Conservation (phyloP, 257 asterid genomes). For the Petrea volubilis region DNA sequence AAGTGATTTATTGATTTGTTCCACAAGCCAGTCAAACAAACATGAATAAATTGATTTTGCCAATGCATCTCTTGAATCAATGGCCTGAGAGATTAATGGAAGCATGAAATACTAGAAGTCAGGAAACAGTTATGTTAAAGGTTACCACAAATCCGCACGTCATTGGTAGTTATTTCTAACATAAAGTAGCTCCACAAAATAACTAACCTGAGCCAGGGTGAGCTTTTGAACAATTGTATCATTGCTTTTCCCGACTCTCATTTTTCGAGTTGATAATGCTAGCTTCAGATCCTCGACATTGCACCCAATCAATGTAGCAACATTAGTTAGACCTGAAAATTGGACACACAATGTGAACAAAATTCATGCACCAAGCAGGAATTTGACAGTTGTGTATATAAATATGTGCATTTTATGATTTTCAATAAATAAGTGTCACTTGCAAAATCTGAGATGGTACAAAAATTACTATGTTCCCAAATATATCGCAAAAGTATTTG, state of each 20-base stretch:
- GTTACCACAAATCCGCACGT: slow-evolving; percentile 1
- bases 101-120: slow-evolving; percentile 17
- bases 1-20: slow-evolving; percentile 89
- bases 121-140: slow-evolving; percentile 8
- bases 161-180: slow-evolving; percentile 3
- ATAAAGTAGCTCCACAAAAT: slow-evolving; percentile 18
- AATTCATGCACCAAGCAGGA: slow-evolving; percentile 13
- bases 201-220: slow-evolving; percentile 74
- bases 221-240: slow-evolving; percentile 83
- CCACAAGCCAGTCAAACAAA: slow-evolving; percentile 97
- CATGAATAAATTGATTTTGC: slow-evolving; percentile 94
- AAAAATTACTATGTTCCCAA: neutral
- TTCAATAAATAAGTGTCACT: neutral
- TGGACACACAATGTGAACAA: slow-evolving; percentile 16
- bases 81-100: slow-evolving; percentile 61
- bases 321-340: slow-evolving; percentile 71
- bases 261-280: slow-evolving; percentile 89
- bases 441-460: neutral
- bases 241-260: slow-evolving; percentile 71
- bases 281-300: slow-evolving; percentile 65
- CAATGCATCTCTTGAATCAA: slow-evolving; percentile 90
- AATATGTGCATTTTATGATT: neutral
- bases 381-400: slow-evolving; percentile 5
- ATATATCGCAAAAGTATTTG: slow-evolving; percentile 4
- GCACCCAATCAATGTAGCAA: slow-evolving; percentile 79